These are phyloP conservation scores for Aspergillus puulaauensis DNA, from an alignment of 2,329 filamentous ascomycete genomes.

Conservation along the genomic window DNA sequence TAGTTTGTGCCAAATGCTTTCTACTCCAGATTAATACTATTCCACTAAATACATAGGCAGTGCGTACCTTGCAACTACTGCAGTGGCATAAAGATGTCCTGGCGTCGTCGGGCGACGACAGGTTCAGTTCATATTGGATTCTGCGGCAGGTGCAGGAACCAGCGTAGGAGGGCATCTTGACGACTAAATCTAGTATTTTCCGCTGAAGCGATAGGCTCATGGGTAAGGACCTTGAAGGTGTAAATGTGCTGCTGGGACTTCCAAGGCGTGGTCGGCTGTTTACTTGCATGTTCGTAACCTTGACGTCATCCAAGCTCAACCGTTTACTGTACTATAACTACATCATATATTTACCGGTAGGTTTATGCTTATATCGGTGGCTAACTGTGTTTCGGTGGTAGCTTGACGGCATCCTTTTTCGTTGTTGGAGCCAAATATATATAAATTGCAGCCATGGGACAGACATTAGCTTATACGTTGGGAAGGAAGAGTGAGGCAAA, in stretches of 20 bases:
- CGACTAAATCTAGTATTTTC: neutral
- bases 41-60: fast-evolving
- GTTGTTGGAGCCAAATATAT: too few species aligned
- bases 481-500: too few species aligned
- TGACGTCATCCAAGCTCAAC: neutral
- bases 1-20: conserved; percentile 54
- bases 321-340: too few species aligned
- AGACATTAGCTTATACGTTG: too few species aligned
- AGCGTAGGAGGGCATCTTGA: conserved; percentile 31
- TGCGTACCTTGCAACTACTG: conserved; percentile 49
- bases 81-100: conserved; percentile 56
- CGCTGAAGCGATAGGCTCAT: neutral
- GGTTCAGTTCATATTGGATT: conserved; percentile 48
- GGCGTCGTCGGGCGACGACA: conserved; percentile 48
- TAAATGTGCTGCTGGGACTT: neutral
- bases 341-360: too few species aligned
- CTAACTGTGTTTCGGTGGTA: too few species aligned
- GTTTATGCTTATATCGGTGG: too few species aligned
- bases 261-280: too few species aligned
- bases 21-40: conserved; percentile 21
- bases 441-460: too few species aligned
- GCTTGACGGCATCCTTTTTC: too few species aligned
- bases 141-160: conserved; percentile 51
- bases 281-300: neutral
- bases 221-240: neutral